A percentile compares a stretch with the other conserved stretches of the same genome.
Conservation (phyloP, 371 early-diverging fungal species). For the Globomyces sp. region DNA sequence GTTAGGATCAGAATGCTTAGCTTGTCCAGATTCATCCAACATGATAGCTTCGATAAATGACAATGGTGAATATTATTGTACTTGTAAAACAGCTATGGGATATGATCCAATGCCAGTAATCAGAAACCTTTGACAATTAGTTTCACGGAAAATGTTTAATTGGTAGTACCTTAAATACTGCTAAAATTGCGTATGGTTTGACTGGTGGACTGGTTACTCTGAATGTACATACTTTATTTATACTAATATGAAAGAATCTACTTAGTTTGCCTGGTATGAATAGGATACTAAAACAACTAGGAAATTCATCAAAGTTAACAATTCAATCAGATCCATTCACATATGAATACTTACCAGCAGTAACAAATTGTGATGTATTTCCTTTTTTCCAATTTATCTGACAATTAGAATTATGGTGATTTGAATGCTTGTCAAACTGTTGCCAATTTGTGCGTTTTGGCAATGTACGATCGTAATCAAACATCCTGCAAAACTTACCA, state of each 20-base stretch:
- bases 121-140: neutral
- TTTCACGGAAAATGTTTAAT: neutral
- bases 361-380: conserved; percentile 26
- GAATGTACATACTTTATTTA: too few species aligned
- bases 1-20: conserved; percentile 37
- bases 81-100: conserved; percentile 20
- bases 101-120: neutral
- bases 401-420: conserved; percentile 21
- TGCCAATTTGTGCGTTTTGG: conserved; percentile 46
- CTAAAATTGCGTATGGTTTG: too few species aligned
- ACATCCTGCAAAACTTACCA: conserved; percentile 35
- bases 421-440: conserved; percentile 38
- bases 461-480: conserved; percentile 32
- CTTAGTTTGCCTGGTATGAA: too few species aligned
- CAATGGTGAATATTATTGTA: conserved; percentile 24
- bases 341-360: conserved; percentile 22
- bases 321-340: conserved; percentile 41
- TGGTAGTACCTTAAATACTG: neutral
- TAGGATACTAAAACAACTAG: too few species aligned
- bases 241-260: too few species aligned
- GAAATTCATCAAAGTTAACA: neutral
- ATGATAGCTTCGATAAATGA: conserved; percentile 26
- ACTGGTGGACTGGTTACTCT: too few species aligned
- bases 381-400: too few species aligned
- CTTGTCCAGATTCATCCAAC: conserved; percentile 33